Conservation (phyloP, 352 stramenopile genomes). For the Phytophthora aleatoria region DNA sequence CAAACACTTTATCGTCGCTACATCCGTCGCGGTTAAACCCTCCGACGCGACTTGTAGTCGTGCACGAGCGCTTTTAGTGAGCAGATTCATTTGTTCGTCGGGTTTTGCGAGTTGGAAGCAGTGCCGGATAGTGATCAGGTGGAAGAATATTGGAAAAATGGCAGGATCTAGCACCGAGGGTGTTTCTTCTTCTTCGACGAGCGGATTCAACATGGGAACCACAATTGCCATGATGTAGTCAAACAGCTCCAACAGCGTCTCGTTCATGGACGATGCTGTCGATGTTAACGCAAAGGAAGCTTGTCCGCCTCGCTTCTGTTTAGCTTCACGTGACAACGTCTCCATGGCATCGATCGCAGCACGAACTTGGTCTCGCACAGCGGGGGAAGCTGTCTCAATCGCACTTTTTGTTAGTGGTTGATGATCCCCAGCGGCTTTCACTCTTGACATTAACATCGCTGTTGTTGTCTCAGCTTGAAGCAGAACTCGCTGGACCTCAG, state of each 20-base stretch:
- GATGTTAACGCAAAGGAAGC: slow-evolving; percentile 5
- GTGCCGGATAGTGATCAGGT: slow-evolving; percentile 34
- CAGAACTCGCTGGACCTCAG: slow-evolving; percentile 41
- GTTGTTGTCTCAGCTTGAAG: slow-evolving; percentile 46
- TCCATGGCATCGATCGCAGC: slow-evolving; percentile 48
- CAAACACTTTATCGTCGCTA: slow-evolving; percentile 20
- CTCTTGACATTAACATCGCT: slow-evolving; percentile 38
- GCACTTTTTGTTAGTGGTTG: slow-evolving; percentile 32
- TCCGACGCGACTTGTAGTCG: slow-evolving; percentile 15
- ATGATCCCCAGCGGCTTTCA: slow-evolving; percentile 23
- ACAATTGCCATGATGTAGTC: slow-evolving; percentile 44
- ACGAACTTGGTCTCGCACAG: slow-evolving; percentile 36
- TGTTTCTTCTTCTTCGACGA: slow-evolving; percentile 5
- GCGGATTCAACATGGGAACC: slow-evolving; percentile 27
- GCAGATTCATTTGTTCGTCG: slow-evolving; percentile 17
- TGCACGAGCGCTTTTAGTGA: slow-evolving; percentile 25
- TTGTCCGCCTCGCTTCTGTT: slow-evolving; percentile 13
- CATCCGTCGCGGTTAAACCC: slow-evolving; percentile 1
- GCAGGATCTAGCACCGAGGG: background rate
- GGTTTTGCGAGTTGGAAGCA: slow-evolving; percentile 34
- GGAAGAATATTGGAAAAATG: slow-evolving; percentile 41
- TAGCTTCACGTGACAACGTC: slow-evolving; percentile 6
- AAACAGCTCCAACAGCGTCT: slow-evolving; percentile 36
- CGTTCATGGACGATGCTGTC: slow-evolving; percentile 1
- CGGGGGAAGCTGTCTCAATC: slow-evolving; percentile 38